Evolutionary conservation across 169 alveolate genomes (phyloP).

Genomic region (Theileria annulata): DNA sequence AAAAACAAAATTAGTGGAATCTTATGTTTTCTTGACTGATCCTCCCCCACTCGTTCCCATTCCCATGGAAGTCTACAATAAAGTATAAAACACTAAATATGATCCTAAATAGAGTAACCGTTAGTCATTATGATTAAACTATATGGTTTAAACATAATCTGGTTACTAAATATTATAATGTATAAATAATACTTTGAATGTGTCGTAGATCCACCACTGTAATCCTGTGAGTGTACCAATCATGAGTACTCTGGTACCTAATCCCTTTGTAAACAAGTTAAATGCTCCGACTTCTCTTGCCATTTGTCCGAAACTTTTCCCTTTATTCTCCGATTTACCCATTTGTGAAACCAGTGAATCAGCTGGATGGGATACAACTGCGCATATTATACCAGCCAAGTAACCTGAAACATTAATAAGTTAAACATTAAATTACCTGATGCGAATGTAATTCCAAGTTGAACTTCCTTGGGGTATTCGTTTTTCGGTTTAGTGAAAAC

Average conservation of each 20-base stretch:
- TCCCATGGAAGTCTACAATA: conserved; percentile 54
- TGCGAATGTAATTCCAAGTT: conserved; percentile 91
- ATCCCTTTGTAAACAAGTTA: conserved; percentile 83
- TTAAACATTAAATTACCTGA: conserved; percentile 72
- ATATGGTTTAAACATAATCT: not conserved
- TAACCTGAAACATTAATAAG: conserved; percentile 79
- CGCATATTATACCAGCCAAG: conserved; percentile 94
- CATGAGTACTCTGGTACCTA: conserved; percentile 95
- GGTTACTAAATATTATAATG: not conserved
- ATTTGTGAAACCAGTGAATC: conserved; percentile 94
- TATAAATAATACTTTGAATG: conserved; percentile 81
- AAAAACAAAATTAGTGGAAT: conserved; percentile 11
- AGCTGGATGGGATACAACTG: conserved; percentile 97
- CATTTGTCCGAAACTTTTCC: conserved; percentile 67
- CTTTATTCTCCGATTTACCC: conserved; percentile 84
- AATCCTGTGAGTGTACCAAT: conserved; percentile 97
- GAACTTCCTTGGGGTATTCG: conserved; percentile 85
- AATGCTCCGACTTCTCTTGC: conserved; percentile 73
- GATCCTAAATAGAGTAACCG: not conserved
- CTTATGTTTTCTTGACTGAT: conserved; percentile 28
- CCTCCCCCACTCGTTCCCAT: conserved; percentile 59
- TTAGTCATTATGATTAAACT: not conserved
- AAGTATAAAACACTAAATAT: not conserved
- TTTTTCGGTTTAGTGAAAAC: conserved; percentile 88
- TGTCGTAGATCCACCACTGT: conserved; percentile 98